Percentiles rank a stretch among this genome's conserved stretches.
Evolutionary conservation across 2,329 filamentous ascomycete genomes (phyloP).

Genomic region (Amylocarpus encephaloides): DNA sequence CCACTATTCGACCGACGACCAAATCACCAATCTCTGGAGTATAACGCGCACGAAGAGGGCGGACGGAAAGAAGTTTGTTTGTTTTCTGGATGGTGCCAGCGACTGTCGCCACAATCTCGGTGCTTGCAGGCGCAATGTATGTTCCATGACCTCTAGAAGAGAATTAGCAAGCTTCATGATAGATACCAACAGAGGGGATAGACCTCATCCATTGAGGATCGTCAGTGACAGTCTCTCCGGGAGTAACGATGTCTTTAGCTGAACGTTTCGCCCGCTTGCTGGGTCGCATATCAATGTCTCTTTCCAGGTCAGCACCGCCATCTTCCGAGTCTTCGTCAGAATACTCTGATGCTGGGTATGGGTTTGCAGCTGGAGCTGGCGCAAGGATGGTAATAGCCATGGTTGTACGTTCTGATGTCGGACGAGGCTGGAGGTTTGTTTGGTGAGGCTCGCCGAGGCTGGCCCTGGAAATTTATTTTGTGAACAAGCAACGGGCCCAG

Average conservation of each 20-base stretch:
- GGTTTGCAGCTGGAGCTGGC: slow-evolving; percentile 24
- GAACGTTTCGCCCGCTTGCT: slow-evolving; percentile 35
- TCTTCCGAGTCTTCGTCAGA: slow-evolving; percentile 23
- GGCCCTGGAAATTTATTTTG: neutral
- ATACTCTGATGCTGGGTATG: slow-evolving; percentile 12
- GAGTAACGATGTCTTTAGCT: slow-evolving; percentile 64
- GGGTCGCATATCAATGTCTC: slow-evolving; percentile 38
- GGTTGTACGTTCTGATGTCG: slow-evolving; percentile 1
- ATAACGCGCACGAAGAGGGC: slow-evolving; percentile 85
- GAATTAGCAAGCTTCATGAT: slow-evolving; percentile 15
- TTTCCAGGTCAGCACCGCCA: slow-evolving; percentile 30
- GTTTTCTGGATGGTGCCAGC: slow-evolving; percentile 87
- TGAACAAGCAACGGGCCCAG: no score
- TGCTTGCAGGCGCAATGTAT: slow-evolving; percentile 57
- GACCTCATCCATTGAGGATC: slow-evolving; percentile 96
- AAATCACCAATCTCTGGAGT: slow-evolving; percentile 94
- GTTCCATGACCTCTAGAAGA: slow-evolving; percentile 78
- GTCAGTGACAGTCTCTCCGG: slow-evolving; percentile 79
- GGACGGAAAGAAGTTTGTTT: slow-evolving; percentile 92
- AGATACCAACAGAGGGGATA: slow-evolving; percentile 14
- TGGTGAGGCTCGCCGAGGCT: no score
- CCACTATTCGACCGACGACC: slow-evolving; percentile 86
- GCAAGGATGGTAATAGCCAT: slow-evolving; percentile 33
- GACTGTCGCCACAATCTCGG: slow-evolving; percentile 79
- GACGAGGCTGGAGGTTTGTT: slow-evolving; percentile 5